Percentiles rank a stretch among this genome's conserved stretches.
Conservation (phyloP, 208 protist genomes). For the Wallacemonas sp. region DNA sequence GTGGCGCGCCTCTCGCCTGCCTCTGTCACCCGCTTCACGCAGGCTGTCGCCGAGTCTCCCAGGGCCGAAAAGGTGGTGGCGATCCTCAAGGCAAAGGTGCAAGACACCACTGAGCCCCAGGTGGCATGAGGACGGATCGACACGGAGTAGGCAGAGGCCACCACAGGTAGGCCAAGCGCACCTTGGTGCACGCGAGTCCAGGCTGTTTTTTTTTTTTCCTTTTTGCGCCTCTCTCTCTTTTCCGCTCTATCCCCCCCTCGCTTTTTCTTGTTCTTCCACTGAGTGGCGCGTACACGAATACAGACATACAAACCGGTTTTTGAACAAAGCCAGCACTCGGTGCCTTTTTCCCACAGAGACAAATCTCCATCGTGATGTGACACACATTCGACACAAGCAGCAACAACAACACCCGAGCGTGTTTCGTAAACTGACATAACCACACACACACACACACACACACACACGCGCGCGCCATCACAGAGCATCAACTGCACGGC, state of each 20-base stretch:
- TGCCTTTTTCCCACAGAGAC: neutral
- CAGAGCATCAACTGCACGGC: too few relatives aligned
- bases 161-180: too few relatives aligned
- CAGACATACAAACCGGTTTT: neutral
- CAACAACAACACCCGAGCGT: neutral
- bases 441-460: slow-evolving; percentile 9
- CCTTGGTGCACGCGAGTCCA: too few relatives aligned
- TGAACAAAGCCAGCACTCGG: neutral
- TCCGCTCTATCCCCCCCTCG: too few relatives aligned
- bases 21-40: slow-evolving; percentile 21
- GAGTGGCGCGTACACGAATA: too few relatives aligned
- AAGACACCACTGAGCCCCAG: neutral
- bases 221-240: too few relatives aligned
- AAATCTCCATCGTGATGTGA: neutral
- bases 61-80: slow-evolving; percentile 40
- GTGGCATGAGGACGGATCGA: too few relatives aligned
- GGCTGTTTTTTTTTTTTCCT: too few relatives aligned
- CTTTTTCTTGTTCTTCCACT: too few relatives aligned
- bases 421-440: neutral
- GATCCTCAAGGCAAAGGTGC: slow-evolving; percentile 12
- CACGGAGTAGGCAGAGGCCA: too few relatives aligned
- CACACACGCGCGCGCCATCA: too few relatives aligned
- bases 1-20: slow-evolving; percentile 23
- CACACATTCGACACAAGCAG: neutral
- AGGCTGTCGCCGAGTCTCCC: slow-evolving; percentile 19